These are phyloP conservation scores for Schizochytrium sp. DNA, from an alignment of 108 stramenopile genomes.

Conservation along the genomic window DNA sequence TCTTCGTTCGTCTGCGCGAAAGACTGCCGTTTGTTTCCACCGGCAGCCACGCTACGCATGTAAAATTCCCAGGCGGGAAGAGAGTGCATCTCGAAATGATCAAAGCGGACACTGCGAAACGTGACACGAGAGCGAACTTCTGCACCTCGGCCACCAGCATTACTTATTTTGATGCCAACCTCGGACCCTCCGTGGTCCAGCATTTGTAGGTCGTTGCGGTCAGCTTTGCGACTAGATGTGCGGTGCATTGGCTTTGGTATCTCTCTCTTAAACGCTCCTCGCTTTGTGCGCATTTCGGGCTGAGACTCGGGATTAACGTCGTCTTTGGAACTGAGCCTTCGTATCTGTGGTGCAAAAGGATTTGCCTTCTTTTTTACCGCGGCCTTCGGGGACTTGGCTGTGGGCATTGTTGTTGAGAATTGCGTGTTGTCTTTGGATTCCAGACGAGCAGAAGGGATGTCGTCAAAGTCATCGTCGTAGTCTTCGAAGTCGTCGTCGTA, in stretches of 20 bases:
- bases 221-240: background rate
- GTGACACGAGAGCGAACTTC: background rate
- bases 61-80: conserved; percentile 5
- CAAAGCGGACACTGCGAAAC: background rate
- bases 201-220: background rate
- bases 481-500: conserved; percentile 7
- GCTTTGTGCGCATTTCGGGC: background rate
- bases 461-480: background rate
- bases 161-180: background rate
- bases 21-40: background rate
- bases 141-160: background rate
- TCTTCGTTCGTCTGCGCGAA: background rate
- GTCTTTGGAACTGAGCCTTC: background rate
- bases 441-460: background rate
- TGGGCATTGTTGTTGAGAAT: background rate
- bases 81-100: background rate
- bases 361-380: background rate
- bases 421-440: background rate
- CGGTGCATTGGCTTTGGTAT: background rate
- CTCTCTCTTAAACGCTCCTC: background rate
- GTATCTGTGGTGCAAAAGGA: background rate
- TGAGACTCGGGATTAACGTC: background rate
- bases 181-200: background rate
- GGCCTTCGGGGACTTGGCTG: background rate
- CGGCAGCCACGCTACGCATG: background rate